A percentile compares a stretch with the other conserved stretches of the same genome.
Conservation (phyloP, 305 asterid species). For the Fraxinus sp. region DNA sequence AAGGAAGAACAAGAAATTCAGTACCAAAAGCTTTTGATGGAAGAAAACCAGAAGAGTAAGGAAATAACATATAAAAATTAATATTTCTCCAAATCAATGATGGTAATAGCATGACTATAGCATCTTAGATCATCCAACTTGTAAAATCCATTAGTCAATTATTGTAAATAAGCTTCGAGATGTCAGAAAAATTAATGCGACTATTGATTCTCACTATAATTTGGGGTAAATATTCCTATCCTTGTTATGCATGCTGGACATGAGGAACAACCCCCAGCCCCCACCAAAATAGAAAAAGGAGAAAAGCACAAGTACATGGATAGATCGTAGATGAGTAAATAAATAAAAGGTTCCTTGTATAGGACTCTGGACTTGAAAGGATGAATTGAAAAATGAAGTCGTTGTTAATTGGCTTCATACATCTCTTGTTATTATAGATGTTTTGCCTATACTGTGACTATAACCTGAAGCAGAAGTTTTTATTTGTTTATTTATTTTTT, state of each 20-base stretch:
- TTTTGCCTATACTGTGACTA: not conserved
- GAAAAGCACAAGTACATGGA: not conserved
- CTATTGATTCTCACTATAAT: not conserved
- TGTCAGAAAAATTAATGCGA: not conserved
- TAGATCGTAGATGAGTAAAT: not conserved
- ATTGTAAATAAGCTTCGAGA: not conserved
- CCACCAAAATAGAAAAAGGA: not conserved
- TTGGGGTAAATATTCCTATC: not conserved
- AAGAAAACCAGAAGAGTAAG: slow-evolving; percentile 74
- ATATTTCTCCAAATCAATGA: not conserved
- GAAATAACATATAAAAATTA: not conserved
- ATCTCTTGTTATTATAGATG: not conserved
- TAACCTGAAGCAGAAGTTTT: not conserved
- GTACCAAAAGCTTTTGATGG: slow-evolving; percentile 53
- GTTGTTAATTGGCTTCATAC: not conserved
- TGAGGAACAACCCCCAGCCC: not conserved
- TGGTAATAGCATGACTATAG: not conserved
- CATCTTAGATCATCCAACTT: not conserved
- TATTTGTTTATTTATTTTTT: too few species aligned
- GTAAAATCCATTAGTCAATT: not conserved
- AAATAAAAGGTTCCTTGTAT: not conserved
- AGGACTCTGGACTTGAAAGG: not conserved
- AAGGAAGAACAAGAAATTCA: slow-evolving; percentile 48
- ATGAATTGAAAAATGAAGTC: not conserved
- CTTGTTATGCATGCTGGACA: not conserved